Base-by-base conservation (phyloP, 768 basidiomycete genomes). In the Panus rudis region DNA sequence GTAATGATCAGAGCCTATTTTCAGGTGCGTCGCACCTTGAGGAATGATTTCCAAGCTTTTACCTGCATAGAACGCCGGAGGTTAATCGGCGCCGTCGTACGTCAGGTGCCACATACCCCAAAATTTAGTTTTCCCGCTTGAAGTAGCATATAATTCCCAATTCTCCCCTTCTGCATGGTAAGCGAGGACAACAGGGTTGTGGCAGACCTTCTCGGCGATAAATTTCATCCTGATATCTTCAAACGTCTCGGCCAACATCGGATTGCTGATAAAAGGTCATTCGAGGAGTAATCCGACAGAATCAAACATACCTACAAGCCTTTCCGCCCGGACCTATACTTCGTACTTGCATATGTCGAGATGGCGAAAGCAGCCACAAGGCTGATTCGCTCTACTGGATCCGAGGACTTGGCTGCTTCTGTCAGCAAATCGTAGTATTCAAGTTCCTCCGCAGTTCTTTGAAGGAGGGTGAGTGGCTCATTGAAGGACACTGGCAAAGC, bases 401-500 rank as follows among this genome's bases (percentile, higher is more conserved):
- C 79, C 11, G 60, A 59, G 16, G 75, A 58, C 12, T 64, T 60
- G 2, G 71, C 78, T 17, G 88, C 90, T 54, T 79, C 75, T 27
- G 72, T 67, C n/a, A 92, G 66, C 6, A 92, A 64, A 32, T 70
- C 65, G 39, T 75, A 71, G 52, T 92, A 92, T 64, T 92, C 90
- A 11, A 90, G 56, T 58, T 91, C 89, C 62, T 92, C 90, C 0
- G 89, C 89, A 24, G 75, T 70, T 49, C 85, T 71, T 60, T 93
- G 91, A 8, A 92, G 69, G 31, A 93, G 68, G 0, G 84, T 86
- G 26, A 93, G 62, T 23, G 90, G 90, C 53, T 93, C 90, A 51
- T 93, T 93, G 66, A 92, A 93, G 2, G 82, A 76, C 2, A 92
- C 86, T n/a, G 90, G 90, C 46, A 92, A 78, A 2, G 84, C 71